Conservation (phyloP, 1,139 yeast genomes). For the Blastobotrys malaysiensis region DNA sequence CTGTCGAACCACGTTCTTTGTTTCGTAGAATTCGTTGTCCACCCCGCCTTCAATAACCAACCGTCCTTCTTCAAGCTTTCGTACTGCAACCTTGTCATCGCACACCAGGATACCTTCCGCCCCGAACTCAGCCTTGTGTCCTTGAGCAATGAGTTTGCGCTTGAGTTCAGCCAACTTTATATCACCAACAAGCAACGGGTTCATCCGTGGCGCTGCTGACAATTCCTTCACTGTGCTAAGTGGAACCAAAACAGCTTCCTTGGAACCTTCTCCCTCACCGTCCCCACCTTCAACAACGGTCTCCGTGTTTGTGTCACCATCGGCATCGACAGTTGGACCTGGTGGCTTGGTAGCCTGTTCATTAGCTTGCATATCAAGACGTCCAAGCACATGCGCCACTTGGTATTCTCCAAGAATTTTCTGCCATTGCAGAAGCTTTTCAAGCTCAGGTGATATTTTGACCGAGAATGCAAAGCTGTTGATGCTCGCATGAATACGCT, state of each 20-base stretch:
- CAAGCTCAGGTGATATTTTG: conserved; percentile 61
- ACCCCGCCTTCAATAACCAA: conserved; percentile 79
- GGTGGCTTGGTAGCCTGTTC: conserved; percentile 19
- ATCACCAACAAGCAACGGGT: conserved; percentile 76
- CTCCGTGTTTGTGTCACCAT: neutral
- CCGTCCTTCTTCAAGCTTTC: conserved; percentile 77
- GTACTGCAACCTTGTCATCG: conserved; percentile 67
- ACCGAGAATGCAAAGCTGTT: conserved; percentile 66
- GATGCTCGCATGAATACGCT: conserved; percentile 49
- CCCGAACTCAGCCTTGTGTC: conserved; percentile 77
- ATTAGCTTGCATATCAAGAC: conserved; percentile 39
- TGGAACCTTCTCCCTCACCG: conserved; percentile 14
- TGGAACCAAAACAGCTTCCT: conserved; percentile 23
- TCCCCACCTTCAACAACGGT: conserved; percentile 7
- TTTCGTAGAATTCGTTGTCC: conserved; percentile 70
- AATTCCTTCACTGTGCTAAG: conserved; percentile 27
- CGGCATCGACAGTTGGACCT: neutral
- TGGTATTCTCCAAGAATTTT: conserved; percentile 72
- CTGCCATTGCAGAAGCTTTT: conserved; percentile 74
- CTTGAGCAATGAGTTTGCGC: conserved; percentile 50
- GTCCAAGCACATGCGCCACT: conserved; percentile 79
- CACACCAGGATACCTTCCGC: conserved; percentile 92
- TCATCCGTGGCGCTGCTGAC: conserved; percentile 34
- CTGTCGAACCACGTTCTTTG: conserved; percentile 67
- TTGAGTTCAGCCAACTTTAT: conserved; percentile 77